Base-by-base conservation (phyloP, 2,329 filamentous ascomycete species). In the Cadophora malorum region DNA sequence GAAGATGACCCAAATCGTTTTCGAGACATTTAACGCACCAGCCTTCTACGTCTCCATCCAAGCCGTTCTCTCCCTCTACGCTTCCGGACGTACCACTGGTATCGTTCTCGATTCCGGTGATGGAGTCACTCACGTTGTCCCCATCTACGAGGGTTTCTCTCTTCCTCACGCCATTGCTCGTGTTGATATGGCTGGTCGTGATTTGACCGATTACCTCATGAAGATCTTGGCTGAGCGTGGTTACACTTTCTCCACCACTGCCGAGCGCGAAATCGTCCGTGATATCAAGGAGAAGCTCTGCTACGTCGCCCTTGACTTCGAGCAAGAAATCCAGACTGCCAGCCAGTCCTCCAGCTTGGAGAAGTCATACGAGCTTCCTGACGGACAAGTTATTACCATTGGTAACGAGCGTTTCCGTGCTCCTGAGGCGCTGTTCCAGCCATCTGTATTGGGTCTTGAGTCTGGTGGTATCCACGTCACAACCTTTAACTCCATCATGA, bases 201-300 rank as follows among this genome's bases (percentile, higher is more conserved):
- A 99, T 84, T 89, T 99, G 88, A 99, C 96, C 84, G 96, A 98
- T 84, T 98, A 99, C 90, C 91, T 99, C 80, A 98, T 99, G 96
- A 98, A 98, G 93, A 98, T 99, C 80, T 87, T 99, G 79, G 96
- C 96, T 79, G 96, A 99, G 91, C 94, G 96, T 81, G 96, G 96
- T 80, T 98, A 99, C 89, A 93, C 93, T 79, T 99, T 99, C 92
- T 97, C 95, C 81, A 99, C 96, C 86, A 98, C 96, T 72, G 96
- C 96, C 84, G 96, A 99, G 89, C 96, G 96, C 85, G 96, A 98
- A 96, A 99, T 98, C 82, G 96, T 98, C 80, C 95, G 96, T 88
- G 96, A 99, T 84, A 98, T 99, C 89, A 99, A 99, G 92, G 96
- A 99, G 92, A 99, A 98, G 91, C 94, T 99, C 80, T 99, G 96